Base-by-base conservation (phyloP, 345 rosid genomes). In the Pseudoturritis turrita region DNA sequence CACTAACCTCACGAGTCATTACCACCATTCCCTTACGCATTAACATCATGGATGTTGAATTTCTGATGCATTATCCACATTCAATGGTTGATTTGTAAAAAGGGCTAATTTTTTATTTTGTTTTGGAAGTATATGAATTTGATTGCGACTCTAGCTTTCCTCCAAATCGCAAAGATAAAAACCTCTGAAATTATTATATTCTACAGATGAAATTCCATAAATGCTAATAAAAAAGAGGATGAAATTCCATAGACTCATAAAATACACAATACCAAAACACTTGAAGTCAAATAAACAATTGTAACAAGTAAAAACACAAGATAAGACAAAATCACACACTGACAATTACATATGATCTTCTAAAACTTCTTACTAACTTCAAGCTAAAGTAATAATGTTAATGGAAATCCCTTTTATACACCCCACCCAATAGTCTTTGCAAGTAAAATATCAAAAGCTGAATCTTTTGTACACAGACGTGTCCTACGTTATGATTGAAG, bases 401-500 rank as follows among this genome's bases (percentile, higher is more conserved):
- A 61, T 18, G 7, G 25, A 75, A 62, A 62, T 29, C 60, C 70
- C 15, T 54, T 69, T 62, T 75, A 75, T 74, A 75, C 74, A 75
- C 52, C 73, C 70, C 70, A 75, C 57, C 70, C 40, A 43, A 52
- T 61, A 68, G 58, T 62, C 63, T 54, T 68, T 62, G 45, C 65
- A 75, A 74, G 68, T 37, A 50, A 31, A 60, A 50, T 19, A 74
- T 36, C 73, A 68, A 60, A 51, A 50, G 41, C 63, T 59, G 40
- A 59, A 75, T 75, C 55, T 69, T 57, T 68, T 68, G 47, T 68
- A 68, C 70, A 68, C 58, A 62, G 10, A 43, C 70, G 58, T 68
- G 45, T 54, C 79, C 79, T 75, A 75, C 3, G 65, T 69, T 75
- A 75, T 68, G 33, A 75, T 29, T 54, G 25, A 61, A 44, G 12